Base-by-base conservation (phyloP, 2,329 filamentous ascomycete genomes). In the Phialophora tarda region DNA sequence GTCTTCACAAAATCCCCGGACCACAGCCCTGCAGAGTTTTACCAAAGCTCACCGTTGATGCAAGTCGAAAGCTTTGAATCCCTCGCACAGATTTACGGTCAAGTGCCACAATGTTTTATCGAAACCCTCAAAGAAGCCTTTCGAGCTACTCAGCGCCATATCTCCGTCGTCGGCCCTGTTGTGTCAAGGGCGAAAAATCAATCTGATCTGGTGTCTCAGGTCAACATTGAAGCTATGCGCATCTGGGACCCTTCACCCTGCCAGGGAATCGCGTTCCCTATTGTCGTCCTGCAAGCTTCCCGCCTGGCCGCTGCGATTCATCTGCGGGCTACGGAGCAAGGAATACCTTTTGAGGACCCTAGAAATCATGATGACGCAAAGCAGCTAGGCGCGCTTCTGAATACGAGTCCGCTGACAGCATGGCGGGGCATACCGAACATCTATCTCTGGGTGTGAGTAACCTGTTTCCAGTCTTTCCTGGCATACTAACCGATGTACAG, bases 401-500 rank as follows among this genome's bases (percentile, higher is more conserved):
- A 57, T 44, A 28, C 28, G n/a, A 61, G 11, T 14, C 24, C 32
- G 21, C 30, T 65, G 41, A 24, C 58, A 23, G 58, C n/a, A 32
- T 65, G 58, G 58, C n/a, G 50, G 26, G 58, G 63, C 14, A 62
- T 65, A 17, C 63, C 58, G 14, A 62, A 65, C 34, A 48, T 65
- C 44, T 65, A 62, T 53, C 63, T 65, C 17, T 65, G 63, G 58
- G 57, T 65, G 63, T 62, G 53, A 55, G 63, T 55, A 17, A 23
- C 24, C 26, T 17, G 26, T 17, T 38, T 11, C 23, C 0, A n/a
- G 6, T 17, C 21, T 38, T 38, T 26, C 34, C 3, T 12, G 4
- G 4, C 4, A 28, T 44, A 26, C 30, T 59, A 21, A 44, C 21
- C n/a, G 12, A 23, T 23, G 4, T 61, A 24, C 50, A 66, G 59